Evolutionary conservation across 257 asterid species (phyloP).

Genomic region (Scutellaria baicalensis): DNA sequence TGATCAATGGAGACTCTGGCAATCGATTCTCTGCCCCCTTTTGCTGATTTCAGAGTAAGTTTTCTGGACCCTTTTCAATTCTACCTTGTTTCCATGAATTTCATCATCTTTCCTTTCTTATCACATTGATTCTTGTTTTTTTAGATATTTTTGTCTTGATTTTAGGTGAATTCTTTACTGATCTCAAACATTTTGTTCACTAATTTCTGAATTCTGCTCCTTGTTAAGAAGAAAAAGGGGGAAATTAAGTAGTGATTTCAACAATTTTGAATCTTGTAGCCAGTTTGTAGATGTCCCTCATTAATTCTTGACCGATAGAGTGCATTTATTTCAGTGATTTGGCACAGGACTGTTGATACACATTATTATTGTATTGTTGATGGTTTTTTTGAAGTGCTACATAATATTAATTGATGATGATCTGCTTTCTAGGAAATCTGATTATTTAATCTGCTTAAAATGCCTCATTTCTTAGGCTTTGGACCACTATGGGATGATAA

Average conservation of each 20-base stretch:
- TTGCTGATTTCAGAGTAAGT: conserved; percentile 40
- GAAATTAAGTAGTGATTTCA: not conserved
- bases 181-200: not conserved
- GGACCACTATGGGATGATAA: not conserved
- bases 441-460: not conserved
- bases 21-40: conserved; percentile 34
- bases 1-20: conserved; percentile 43
- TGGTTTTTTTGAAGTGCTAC: not conserved
- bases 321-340: conserved; percentile 25
- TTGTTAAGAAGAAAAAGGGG: not conserved
- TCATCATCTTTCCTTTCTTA: not conserved
- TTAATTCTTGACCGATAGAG: conserved; percentile 5
- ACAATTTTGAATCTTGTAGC: not conserved
- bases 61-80: conserved; percentile 2
- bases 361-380: not conserved
- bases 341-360: not conserved
- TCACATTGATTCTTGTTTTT: not conserved
- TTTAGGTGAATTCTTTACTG: not conserved
- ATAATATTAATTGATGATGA: not conserved
- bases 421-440: conserved; percentile 12
- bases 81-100: not conserved
- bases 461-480: not conserved
- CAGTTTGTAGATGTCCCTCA: not conserved
- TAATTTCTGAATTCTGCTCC: not conserved
- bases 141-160: not conserved